phyloP scores from a whole-genome alignment of 148 eudicot species.

The Vaccinium vitisidaea region DNA sequence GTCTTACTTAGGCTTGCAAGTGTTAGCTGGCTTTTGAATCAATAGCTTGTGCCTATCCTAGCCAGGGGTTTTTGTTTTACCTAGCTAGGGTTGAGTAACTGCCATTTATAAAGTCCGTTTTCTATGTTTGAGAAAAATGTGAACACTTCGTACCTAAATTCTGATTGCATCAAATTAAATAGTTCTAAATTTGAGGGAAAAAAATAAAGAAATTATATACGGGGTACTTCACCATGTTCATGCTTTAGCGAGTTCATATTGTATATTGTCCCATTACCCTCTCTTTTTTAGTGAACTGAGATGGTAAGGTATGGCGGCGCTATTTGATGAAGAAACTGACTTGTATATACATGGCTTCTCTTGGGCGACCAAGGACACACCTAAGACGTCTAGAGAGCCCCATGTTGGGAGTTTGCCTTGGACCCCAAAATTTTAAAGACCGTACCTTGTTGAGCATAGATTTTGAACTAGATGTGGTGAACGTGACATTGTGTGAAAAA shows the following conservation, averaged over 20 bases:
- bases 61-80: neutral
- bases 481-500: neutral
- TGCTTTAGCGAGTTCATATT: neutral
- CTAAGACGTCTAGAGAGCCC: neutral
- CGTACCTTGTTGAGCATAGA: neutral
- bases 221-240: too few relatives aligned
- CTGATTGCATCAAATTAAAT: too few relatives aligned
- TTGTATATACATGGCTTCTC: neutral
- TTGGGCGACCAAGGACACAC: neutral
- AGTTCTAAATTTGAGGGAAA: too few relatives aligned
- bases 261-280: too few relatives aligned
- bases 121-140: too few relatives aligned
- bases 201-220: too few relatives aligned
- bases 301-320: neutral
- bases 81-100: too few relatives aligned
- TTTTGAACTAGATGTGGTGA: neutral
- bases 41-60: neutral
- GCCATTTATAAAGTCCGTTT: too few relatives aligned
- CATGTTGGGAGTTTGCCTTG: neutral
- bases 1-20: neutral
- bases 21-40: neutral
- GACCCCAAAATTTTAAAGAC: neutral
- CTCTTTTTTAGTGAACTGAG: neutral
- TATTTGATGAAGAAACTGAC: neutral
- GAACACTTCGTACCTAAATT: too few relatives aligned